Evolutionary conservation across 768 basidiomycete genomes (phyloP).

Genomic region (Leccinum subgranulosum): DNA sequence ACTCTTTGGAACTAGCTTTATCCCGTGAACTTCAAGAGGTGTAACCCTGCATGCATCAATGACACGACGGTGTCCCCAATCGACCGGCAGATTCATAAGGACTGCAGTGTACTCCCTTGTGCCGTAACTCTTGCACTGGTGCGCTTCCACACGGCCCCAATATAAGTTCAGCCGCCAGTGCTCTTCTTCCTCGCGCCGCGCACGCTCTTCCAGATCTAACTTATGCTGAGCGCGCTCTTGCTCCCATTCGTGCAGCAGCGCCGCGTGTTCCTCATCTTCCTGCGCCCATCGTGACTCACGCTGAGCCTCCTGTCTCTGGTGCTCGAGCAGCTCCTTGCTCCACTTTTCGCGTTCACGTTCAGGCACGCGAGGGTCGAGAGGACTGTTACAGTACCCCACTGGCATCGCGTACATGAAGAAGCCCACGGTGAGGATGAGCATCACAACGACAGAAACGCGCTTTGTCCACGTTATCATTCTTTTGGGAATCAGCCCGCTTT

Average conservation of each 20-base stretch:
- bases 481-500: background rate
- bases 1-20: slow-evolving; percentile 9
- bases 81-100: slow-evolving; percentile 26
- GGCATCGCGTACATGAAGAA: slow-evolving; percentile 11
- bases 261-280: slow-evolving; percentile 15
- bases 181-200: slow-evolving; percentile 17
- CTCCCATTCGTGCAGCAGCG: slow-evolving; percentile 14
- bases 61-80: slow-evolving; percentile 12
- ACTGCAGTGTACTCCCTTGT: slow-evolving; percentile 30
- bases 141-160: slow-evolving; percentile 17
- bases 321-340: slow-evolving; percentile 14
- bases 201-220: slow-evolving; percentile 15
- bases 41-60: slow-evolving; percentile 27
- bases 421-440: background rate
- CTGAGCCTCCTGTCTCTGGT: slow-evolving; percentile 12
- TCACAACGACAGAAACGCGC: background rate
- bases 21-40: slow-evolving; percentile 24
- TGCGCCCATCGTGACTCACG: slow-evolving; percentile 16
- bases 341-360: slow-evolving; percentile 22
- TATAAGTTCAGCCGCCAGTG: slow-evolving; percentile 19
- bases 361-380: slow-evolving; percentile 14
- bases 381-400: slow-evolving; percentile 18
- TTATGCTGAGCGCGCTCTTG: slow-evolving; percentile 18
- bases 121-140: slow-evolving; percentile 27
- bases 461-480: background rate